Percentiles rank a stretch among this genome's conserved stretches.
Evolutionary conservation across 2,329 filamentous ascomycete genomes (phyloP).

Genomic region (Graphium sp.): DNA sequence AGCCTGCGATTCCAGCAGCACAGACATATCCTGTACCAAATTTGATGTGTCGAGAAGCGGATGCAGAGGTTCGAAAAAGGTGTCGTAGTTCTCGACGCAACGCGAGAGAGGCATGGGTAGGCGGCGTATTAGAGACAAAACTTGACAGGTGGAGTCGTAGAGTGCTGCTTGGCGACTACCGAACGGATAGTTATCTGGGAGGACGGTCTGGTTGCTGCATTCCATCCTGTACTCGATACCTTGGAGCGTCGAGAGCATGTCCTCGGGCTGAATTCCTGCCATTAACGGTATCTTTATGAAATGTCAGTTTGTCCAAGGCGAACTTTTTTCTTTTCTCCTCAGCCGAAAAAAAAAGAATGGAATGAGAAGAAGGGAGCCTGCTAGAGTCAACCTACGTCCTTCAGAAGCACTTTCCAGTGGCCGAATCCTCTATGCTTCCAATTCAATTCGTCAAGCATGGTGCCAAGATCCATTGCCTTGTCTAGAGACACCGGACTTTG

Average conservation of each 20-base stretch:
- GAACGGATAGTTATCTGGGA: constrained; percentile 20
- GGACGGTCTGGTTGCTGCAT: constrained; percentile 3
- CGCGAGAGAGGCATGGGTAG: constrained; percentile 5
- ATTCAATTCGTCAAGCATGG: constrained; percentile 13
- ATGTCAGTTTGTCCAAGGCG: background rate
- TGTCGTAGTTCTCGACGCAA: constrained; percentile 14
- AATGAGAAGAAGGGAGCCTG: background rate
- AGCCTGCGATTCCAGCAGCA: constrained; percentile 15
- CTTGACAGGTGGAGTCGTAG: constrained; percentile 14
- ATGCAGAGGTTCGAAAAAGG: constrained; percentile 16
- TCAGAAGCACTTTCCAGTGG: constrained; percentile 18
- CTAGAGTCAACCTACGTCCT: background rate
- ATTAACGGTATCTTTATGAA: constrained; percentile 2
- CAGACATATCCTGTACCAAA: constrained; percentile 12
- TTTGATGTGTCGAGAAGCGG: constrained; percentile 14
- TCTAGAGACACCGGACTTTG: constrained; percentile 11
- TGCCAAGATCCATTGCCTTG: constrained; percentile 11
- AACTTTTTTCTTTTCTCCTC: background rate
- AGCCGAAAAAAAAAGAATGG: background rate
- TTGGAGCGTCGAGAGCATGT: constrained; percentile 13
- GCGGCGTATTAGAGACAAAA: constrained; percentile 12
- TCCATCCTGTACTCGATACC: constrained; percentile 13
- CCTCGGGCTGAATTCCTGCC: constrained; percentile 9
- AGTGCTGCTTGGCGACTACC: constrained; percentile 16
- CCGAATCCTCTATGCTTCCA: constrained; percentile 17